phyloP scores from a whole-genome alignment of 129 eudicot genomes.

The Tagetes erecta region DNA sequence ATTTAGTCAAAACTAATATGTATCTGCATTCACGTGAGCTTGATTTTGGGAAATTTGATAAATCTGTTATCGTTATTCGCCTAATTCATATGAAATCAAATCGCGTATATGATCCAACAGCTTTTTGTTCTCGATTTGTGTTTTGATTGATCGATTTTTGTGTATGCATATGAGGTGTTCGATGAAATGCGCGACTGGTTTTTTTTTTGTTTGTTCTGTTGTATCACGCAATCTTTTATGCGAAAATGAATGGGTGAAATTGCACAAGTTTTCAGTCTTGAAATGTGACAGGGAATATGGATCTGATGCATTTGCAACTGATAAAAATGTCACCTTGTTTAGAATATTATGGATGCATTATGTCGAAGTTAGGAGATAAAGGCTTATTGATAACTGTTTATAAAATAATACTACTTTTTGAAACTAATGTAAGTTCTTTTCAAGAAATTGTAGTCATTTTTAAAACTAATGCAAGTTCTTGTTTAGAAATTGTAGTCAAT shows the following conservation, averaged over 20 bases:
- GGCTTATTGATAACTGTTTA: not conserved
- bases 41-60: too few relatives aligned
- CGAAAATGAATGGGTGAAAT: not conserved
- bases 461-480: not conserved
- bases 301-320: not conserved
- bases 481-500: not conserved
- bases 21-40: too few relatives aligned
- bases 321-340: not conserved
- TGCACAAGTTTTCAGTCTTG: not conserved
- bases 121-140: not conserved
- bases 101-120: not conserved
- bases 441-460: not conserved
- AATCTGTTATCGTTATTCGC: conserved; percentile 10
- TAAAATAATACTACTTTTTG: not conserved
- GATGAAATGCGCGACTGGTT: not conserved
- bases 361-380: conserved; percentile 13
- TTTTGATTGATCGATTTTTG: not conserved
- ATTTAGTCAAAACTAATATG: not conserved
- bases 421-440: not conserved
- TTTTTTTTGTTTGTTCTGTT: not conserved
- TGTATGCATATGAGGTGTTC: not conserved
- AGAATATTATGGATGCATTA: conserved; percentile 14
- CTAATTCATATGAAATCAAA: not conserved
- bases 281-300: conserved; percentile 4
- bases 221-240: not conserved